Conservation (phyloP, 345 rosid genomes). For the Bruguiera sexangula region DNA sequence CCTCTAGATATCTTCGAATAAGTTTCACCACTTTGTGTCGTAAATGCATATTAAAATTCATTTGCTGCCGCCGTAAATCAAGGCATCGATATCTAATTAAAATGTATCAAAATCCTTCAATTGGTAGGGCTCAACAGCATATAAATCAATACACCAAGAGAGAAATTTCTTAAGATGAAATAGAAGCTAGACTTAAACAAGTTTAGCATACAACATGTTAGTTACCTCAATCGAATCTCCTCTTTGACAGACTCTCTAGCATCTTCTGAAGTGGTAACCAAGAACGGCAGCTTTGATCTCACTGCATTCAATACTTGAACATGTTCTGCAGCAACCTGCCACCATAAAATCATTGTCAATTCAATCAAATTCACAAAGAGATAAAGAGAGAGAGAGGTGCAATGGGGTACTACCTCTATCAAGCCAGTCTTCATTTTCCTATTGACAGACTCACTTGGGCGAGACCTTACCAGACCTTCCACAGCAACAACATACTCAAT, state of each 20-base stretch:
- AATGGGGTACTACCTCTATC: conserved; percentile 52
- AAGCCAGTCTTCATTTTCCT: conserved; percentile 81
- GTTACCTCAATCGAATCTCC: conserved; percentile 87
- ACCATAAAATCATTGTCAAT: neutral
- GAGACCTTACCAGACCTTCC: conserved; percentile 66
- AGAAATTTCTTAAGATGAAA: too few relatives aligned
- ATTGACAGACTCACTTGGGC: conserved; percentile 77
- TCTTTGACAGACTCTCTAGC: conserved; percentile 70
- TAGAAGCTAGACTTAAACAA: neutral
- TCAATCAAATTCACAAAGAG: neutral
- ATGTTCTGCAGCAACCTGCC: conserved; percentile 75
- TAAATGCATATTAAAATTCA: conserved; percentile 67
- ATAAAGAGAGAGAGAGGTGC: neutral
- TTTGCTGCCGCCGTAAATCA: conserved; percentile 89
- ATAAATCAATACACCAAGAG: too few relatives aligned
- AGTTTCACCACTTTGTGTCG: conserved; percentile 89
- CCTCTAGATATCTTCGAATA: conserved; percentile 81
- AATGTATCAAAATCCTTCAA: neutral
- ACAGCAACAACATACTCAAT: conserved; percentile 78
- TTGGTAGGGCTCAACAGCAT: neutral
- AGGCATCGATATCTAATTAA: conserved; percentile 73
- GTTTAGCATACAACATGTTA: neutral
- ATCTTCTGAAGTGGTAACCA: conserved; percentile 77
- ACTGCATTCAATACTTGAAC: conserved; percentile 83
- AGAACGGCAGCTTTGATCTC: conserved; percentile 75